Conservation (phyloP, 257 asterid species). For the Phtheirospermum japonicum region DNA sequence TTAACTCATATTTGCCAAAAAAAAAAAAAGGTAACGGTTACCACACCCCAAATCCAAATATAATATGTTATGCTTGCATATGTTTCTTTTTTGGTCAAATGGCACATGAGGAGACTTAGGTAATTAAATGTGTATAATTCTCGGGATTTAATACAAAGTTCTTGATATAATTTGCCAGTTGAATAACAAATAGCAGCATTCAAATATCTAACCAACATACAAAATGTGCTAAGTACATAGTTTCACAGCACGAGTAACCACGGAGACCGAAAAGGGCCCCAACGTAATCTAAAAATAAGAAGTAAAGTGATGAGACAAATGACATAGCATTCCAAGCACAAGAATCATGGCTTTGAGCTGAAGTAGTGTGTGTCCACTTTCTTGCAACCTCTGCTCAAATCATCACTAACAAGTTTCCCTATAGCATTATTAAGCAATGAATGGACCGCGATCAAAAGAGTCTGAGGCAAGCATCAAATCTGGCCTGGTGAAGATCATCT, state of each 20-base stretch:
- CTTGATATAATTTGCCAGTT: too few species aligned
- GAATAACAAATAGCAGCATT: background rate
- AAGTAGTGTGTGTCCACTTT: background rate
- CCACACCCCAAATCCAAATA: too few species aligned
- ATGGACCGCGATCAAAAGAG: constrained; percentile 23
- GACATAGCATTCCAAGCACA: background rate
- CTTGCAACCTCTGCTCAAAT: constrained; percentile 6
- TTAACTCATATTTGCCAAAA: too few species aligned
- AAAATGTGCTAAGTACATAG: background rate
- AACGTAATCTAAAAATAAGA: background rate
- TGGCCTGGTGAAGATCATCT: constrained; percentile 32
- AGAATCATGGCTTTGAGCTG: constrained; percentile 1
- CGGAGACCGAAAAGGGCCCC: background rate
- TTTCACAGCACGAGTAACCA: background rate
- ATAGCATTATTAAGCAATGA: constrained; percentile 28
- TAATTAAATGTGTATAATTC: too few species aligned
- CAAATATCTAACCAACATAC: background rate
- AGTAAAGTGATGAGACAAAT: background rate
- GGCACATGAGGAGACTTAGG: too few species aligned
- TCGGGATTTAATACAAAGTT: too few species aligned
- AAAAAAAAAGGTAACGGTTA: too few species aligned
- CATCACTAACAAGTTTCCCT: constrained; percentile 41
- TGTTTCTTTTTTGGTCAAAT: too few species aligned
- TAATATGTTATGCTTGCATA: too few species aligned
- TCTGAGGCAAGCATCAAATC: constrained; percentile 35